Base-by-base conservation (phyloP, 108 stramenopile genomes). In the Cylindrotheca closterium region DNA sequence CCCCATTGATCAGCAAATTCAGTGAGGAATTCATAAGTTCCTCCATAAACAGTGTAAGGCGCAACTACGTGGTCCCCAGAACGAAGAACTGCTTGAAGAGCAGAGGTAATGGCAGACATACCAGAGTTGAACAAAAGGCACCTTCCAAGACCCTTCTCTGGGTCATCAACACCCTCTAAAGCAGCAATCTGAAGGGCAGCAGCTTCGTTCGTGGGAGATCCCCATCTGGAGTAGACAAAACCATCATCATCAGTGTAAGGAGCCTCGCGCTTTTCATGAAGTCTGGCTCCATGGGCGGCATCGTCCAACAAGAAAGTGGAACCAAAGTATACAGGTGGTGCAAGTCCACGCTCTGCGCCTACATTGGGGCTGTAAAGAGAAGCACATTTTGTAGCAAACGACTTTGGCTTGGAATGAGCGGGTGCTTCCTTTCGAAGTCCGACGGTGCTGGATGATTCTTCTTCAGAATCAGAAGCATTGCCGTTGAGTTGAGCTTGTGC, bases 31-130 rank as follows among this genome's bases (percentile, higher is more conserved):
- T 82, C 82, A 30, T 85, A 76, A 23, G 94, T 93, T 25, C 91
- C 94, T 19, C 91, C 94, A 60, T 95, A 93, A 4, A 90, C 81
- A 26, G 89, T 86, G 71, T 90, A 82, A 27, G 86, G 86, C 47
- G 81, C 75, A 54, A 95, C 70, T 48, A 89, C 86, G 47, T 93
- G 85, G 59, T 91, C 88, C 28, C 90, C 90, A 0, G 85, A 32
- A 57, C 81, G 68, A 7, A 91, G 58, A n/a, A 88, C 73, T 4
- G 86, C 86, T 57, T 84, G 82, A 26, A 91, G 63, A 19, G 80
- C 56, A 23, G 85, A 62, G 17, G 80, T 87, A 49, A 84, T 86
- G 19, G 86, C 88, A 3, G 82, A 77, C 87, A 94, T 88, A 29
- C 92, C 92, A 15, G 75, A 80, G 30, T 77, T 73, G 59, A 89